Conservation (phyloP, 441 rosid species). For the Erysimum cheiri region DNA sequence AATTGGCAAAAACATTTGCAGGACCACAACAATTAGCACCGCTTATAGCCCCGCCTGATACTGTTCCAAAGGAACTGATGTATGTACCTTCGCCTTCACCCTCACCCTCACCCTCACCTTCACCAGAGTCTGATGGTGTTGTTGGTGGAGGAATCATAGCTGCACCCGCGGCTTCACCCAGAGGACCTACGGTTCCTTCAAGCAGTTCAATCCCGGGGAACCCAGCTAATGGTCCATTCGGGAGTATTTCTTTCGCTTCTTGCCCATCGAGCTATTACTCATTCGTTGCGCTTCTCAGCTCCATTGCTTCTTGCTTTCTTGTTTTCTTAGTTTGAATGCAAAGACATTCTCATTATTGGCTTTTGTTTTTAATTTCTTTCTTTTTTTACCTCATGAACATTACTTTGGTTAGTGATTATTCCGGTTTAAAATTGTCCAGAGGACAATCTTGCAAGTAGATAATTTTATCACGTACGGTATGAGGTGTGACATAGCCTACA, state of each 20-base stretch:
- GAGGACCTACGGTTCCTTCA: conserved; percentile 54
- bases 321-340: conserved; percentile 44
- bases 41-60: conserved; percentile 78
- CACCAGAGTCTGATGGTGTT: conserved; percentile 54
- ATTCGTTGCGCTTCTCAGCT: conserved; percentile 37
- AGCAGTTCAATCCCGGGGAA: conserved; percentile 65
- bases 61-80: conserved; percentile 53
- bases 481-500: too few species aligned
- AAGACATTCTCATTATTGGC: conserved; percentile 22
- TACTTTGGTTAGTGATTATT: neutral
- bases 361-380: too few species aligned
- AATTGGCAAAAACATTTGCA: conserved; percentile 48
- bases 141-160: conserved; percentile 34
- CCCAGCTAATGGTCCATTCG: conserved; percentile 64
- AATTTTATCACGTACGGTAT: neutral
- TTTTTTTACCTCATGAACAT: neutral
- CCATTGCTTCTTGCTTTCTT: conserved; percentile 42
- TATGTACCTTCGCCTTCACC: conserved; percentile 66
- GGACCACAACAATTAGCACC: conserved; percentile 73
- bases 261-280: conserved; percentile 44
- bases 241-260: conserved; percentile 58
- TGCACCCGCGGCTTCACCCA: conserved; percentile 47
- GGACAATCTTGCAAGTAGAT: neutral
- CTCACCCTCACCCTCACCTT: conserved; percentile 70
- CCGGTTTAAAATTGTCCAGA: conserved; percentile 13